Evolutionary conservation across 495 filamentous ascomycete species (phyloP).

Genomic region (Acidiella bohemica): DNA sequence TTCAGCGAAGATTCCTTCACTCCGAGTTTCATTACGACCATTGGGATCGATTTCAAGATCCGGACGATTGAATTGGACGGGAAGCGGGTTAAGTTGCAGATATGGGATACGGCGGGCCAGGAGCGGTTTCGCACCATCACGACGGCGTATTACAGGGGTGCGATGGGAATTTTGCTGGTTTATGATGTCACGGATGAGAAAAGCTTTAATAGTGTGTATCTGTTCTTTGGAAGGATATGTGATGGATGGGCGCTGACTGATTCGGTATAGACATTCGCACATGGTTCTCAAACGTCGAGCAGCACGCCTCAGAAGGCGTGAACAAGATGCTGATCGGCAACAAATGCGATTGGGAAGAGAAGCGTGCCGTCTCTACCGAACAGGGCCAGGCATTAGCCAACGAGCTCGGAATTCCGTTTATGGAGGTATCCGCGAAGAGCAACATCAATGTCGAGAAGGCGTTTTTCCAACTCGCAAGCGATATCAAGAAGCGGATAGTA

Average conservation of each 20-base stretch:
- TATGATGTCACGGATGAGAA: conserved; percentile 98
- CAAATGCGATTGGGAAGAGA: conserved; percentile 99
- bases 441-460: conserved; percentile 99
- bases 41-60: conserved; percentile 99
- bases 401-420: conserved; percentile 94
- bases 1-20: conserved; percentile 99
- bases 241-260: not conserved
- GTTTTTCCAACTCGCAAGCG: conserved; percentile 85
- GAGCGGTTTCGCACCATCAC: conserved; percentile 98
- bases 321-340: conserved; percentile 99
- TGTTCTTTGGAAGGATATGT: not conserved
- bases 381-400: conserved; percentile 86
- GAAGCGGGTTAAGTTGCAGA: conserved; percentile 96
- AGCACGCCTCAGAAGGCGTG: conserved; percentile 96
- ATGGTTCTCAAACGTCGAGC: conserved; percentile 98
- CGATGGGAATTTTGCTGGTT: conserved; percentile 95
- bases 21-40: conserved; percentile 97
- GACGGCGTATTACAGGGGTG: conserved; percentile 94
- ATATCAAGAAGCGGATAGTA: conserved; percentile 94
- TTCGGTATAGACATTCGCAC: conserved; percentile 72
- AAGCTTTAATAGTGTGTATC: conserved; percentile 80
- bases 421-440: conserved; percentile 95
- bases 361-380: conserved; percentile 83
- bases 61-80: conserved; percentile 96
- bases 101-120: conserved; percentile 98